Base-by-base conservation (phyloP, 1,139 yeast genomes). In the Magnusiomyces suaveolens region DNA sequence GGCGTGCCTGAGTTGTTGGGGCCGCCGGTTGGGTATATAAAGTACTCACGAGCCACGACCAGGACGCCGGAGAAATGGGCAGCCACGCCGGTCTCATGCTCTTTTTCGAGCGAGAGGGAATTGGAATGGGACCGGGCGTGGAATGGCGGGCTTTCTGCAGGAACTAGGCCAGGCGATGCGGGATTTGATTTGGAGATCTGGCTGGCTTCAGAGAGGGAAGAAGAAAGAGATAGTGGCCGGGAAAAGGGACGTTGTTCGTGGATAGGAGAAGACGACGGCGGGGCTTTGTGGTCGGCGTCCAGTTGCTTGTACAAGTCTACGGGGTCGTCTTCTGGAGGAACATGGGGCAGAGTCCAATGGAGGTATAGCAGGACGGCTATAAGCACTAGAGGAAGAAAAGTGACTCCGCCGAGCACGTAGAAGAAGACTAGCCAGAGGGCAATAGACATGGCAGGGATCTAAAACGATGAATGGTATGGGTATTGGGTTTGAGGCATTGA, bases 31-130 rank as follows among this genome's bases (percentile, higher is more conserved):
- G 71, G 73, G 63, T 78, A 74, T 54, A 71, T 73, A 57, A 79
- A 79, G 62, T 84, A 87, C 61, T 86, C 92, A 57, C 82, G 82
- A 0, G 96, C 87, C 10, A 89, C 88, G 2, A 85, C 81, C 2
- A 90, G 70, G 95, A 96, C 88, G 1, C 96, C 96, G 14, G 81
- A 71, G 64, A 79, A 82, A 62, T 75, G 79, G 0, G 88, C 78
- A 41, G 82, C 81, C 4, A 85, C 79, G 1, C 94, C 95, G 1
- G 80, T 69, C 29, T 76, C 75, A 48, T 72, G 70, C 20, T 70
- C 69, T 60, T 86, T 90, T 57, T 84, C 83, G 14, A 59, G 46
- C 43, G 54, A 52, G 14, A 50, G 52, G n/a, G 59, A 38, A 16
- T 44, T 36, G 2, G 52, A 48, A 2, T 52, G 46, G 18, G 24